Base-by-base conservation (phyloP, 352 stramenopile genomes). In the Blastocystis sp. region DNA sequence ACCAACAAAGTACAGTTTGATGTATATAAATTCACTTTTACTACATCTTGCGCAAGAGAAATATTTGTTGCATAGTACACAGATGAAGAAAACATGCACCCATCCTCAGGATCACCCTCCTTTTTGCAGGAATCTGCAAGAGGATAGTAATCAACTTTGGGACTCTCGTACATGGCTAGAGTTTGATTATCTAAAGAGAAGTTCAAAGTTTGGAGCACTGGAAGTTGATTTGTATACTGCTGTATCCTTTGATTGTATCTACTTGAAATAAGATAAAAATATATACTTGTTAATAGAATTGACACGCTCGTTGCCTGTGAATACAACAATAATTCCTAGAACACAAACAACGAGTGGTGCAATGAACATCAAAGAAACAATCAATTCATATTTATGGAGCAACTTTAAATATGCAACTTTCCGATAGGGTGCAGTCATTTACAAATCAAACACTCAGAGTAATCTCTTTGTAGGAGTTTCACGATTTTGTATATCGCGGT, bases 351-450 rank as follows among this genome's bases (percentile, higher is more conserved):
- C 45, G 4, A 76, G n/a, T 6, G 65, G 65, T 13, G 65, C 65
- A 0, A 76, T 7, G 30, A 76, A 76, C 8, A 50, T 20, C 4
- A 76, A 43, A 54, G 30, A 30, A 8, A 50, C 37, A 76, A 54
- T 55, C 34, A 76, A 26, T 5, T 13, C 39, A 30, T 76, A 76
- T 55, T 76, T 76, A 20, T 76, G 30, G 7, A 76, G 6, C 11
- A 76, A 34, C n/a, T 26, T 54, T 4, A 41, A 13, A 55, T 76
- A 76, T 30, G 39, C 45, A 39, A 76, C 65, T 55, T 76, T 76
- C 30, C 65, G 30, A 76, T 76, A 76, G 2, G 65, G 65, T 37
- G 65, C 65, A 37, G 65, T 76, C 65, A 76, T 76, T 24, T 16
- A 30, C 8, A n/a, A 39, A 66, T 66, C 20, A 59, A n/a, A 59